Evolutionary conservation across 2,329 filamentous ascomycete species (phyloP).

Genomic region (Venturia aucupariae): DNA sequence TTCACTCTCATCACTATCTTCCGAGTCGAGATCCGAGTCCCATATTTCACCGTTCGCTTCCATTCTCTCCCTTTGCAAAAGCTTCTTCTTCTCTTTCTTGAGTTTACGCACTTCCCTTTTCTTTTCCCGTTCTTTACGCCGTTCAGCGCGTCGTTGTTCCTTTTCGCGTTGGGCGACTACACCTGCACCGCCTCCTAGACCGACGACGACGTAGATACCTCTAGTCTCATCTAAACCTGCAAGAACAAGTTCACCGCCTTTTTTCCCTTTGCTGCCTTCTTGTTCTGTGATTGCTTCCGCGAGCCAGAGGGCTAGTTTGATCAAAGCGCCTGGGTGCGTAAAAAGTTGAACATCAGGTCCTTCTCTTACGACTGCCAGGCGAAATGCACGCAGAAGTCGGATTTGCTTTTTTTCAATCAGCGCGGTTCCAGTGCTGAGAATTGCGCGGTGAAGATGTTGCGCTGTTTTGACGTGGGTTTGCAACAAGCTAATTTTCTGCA

Average conservation of each 20-base stretch:
- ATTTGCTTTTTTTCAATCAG: slow-evolving; percentile 92
- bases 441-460: slow-evolving; percentile 82
- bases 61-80: slow-evolving; percentile 40
- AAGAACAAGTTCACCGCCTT: slow-evolving; percentile 74
- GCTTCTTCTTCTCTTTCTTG: slow-evolving; percentile 48
- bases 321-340: slow-evolving; percentile 83
- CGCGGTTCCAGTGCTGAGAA: slow-evolving; percentile 83
- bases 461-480: slow-evolving; percentile 71
- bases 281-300: slow-evolving; percentile 86
- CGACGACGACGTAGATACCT: slow-evolving; percentile 85
- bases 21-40: slow-evolving; percentile 45
- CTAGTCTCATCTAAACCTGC: slow-evolving; percentile 80
- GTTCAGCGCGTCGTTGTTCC: slow-evolving; percentile 58
- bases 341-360: slow-evolving; percentile 87
- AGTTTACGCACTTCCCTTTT: slow-evolving; percentile 45
- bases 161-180: slow-evolving; percentile 54
- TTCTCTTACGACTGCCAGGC: slow-evolving; percentile 92
- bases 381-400: slow-evolving; percentile 81
- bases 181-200: slow-evolving; percentile 77
- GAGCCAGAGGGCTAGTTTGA: slow-evolving; percentile 89
- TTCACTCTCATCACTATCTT: slow-evolving; percentile 37
- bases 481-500: slow-evolving; percentile 54
- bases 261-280: slow-evolving; percentile 48
- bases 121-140: slow-evolving; percentile 45
- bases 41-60: slow-evolving; percentile 51